Percentiles rank a stretch among this genome's conserved stretches.
These are phyloP conservation scores for Monosporozyma aquatica DNA, from an alignment of 805 yeast genomes.

Conservation along the genomic window DNA sequence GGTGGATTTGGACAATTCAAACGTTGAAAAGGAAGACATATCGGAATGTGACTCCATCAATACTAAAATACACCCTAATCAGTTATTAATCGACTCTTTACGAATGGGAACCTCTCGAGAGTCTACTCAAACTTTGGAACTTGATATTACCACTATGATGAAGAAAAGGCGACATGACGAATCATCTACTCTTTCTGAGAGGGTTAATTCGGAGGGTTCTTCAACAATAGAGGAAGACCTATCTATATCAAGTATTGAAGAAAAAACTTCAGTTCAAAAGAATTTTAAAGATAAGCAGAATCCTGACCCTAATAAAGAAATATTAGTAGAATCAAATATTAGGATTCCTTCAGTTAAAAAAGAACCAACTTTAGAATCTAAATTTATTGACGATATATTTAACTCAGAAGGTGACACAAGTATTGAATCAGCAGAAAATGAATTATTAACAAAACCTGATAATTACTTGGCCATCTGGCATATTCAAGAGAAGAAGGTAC, in stretches of 20 bases:
- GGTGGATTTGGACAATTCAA: too few relatives aligned
- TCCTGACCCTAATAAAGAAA: too few relatives aligned
- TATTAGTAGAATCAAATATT: constrained; percentile 5
- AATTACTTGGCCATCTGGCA: constrained; percentile 29
- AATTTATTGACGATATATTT: constrained; percentile 24
- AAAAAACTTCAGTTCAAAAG: too few relatives aligned
- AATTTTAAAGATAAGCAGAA: too few relatives aligned
- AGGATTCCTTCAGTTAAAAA: constrained; percentile 7
- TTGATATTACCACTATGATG: background rate
- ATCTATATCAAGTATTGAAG: too few relatives aligned
- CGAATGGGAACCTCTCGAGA: background rate
- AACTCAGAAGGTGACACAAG: constrained; percentile 20
- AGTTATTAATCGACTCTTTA: background rate
- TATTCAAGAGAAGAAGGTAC: constrained; percentile 16
- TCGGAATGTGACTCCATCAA: background rate
- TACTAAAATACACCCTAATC: background rate
- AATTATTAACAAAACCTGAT: constrained; percentile 12
- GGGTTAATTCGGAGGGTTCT: too few relatives aligned
- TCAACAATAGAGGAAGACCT: too few relatives aligned
- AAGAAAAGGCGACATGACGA: background rate
- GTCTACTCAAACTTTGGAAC: background rate
- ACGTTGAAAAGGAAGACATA: too few relatives aligned
- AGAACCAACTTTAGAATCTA: constrained; percentile 12
- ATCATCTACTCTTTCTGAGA: too few relatives aligned
- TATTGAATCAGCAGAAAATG: constrained; percentile 15